These are phyloP conservation scores for Plasmopara muralis DNA, from an alignment of 352 stramenopile species.

Conservation along the genomic window DNA sequence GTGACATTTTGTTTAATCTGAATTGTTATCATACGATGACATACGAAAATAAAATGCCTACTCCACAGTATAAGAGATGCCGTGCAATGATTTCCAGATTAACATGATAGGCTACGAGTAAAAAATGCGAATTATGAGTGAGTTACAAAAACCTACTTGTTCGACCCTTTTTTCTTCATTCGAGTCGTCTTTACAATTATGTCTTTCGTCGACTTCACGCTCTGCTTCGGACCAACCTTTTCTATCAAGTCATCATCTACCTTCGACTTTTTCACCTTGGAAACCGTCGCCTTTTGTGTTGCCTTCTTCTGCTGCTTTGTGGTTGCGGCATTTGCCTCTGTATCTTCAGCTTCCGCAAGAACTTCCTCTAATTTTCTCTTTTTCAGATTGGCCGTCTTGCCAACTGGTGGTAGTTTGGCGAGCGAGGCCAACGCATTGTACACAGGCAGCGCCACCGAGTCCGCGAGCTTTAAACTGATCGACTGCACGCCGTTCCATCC, in stretches of 20 bases:
- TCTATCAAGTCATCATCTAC: slow-evolving; percentile 16
- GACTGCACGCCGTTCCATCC: slow-evolving; percentile 90
- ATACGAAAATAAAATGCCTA: too few relatives aligned
- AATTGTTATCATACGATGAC: too few relatives aligned
- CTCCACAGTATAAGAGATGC: too few relatives aligned
- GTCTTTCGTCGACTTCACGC: slow-evolving; percentile 15
- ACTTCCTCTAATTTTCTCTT: slow-evolving; percentile 67
- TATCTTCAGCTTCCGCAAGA: slow-evolving; percentile 16
- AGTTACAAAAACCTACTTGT: slow-evolving; percentile 21
- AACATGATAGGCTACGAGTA: too few relatives aligned
- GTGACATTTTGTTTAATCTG: too few relatives aligned
- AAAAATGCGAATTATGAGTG: not conserved
- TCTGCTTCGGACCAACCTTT: slow-evolving; percentile 17
- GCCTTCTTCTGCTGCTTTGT: slow-evolving; percentile 19
- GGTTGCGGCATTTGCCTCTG: slow-evolving; percentile 9
- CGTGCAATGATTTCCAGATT: too few relatives aligned
- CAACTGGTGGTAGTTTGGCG: slow-evolving; percentile 51
- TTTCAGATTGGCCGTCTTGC: slow-evolving; percentile 42
- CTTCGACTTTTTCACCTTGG: slow-evolving; percentile 29
- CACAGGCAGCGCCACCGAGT: slow-evolving; percentile 86
- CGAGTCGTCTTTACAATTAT: slow-evolving; percentile 11
- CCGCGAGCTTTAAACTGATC: slow-evolving; percentile 87
- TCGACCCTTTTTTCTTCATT: slow-evolving; percentile 24
- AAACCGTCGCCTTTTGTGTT: slow-evolving; percentile 5
- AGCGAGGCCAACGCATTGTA: slow-evolving; percentile 78